Evolutionary conservation across 164 flowering plant genomes (phyloP), one percentile per base, ranked within the genome.

Genomic region (Nelumbo lutea): DNA sequence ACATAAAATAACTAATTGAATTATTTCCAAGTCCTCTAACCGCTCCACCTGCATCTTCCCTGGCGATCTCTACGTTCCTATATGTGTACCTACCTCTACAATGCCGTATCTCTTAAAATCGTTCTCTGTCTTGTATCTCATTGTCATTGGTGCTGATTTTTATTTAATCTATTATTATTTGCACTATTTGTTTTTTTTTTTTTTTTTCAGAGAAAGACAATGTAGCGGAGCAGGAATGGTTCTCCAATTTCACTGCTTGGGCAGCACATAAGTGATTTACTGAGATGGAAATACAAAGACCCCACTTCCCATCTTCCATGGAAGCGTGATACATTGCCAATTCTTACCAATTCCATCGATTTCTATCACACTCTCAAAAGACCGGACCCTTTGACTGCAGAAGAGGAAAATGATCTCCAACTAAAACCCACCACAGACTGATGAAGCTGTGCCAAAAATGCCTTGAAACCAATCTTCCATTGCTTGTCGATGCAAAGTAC

Each of bases 401-500:
- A 84, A 47, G 98, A 95, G 75, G 96, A 95, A 79, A 47, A 41
- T 3, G 86, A 84, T 68, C 90, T 92, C 65, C 65, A 78, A 55
- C 42, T 76, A 66, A 92, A 27, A 27, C 78, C 62, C 77, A 79
- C 51, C 64, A 86, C 58, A 80, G 97, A 40, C 76, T 95, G 0
- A 58, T 11, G 1, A 77, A 71, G 53, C 78, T 95, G 3, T 83
- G 88, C 62, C 53, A 82, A 4, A 77, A 74, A 13, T 83, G 96
- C 73, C n/a, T 50, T 0, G 85, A 85, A 15, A 69, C 75, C 51
- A 77, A 78, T 42, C 76, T 91, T 0, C 91, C 90, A 0, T 61
- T 92, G 43, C 56, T 79, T 1, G 74, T 95, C 3, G 98, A 95
- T 71, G 98, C 97, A 7, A 97, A 95, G 82, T 86, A 90, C 76